phyloP scores from a whole-genome alignment of 208 protist genomes.

The Crithidia brevicula region DNA sequence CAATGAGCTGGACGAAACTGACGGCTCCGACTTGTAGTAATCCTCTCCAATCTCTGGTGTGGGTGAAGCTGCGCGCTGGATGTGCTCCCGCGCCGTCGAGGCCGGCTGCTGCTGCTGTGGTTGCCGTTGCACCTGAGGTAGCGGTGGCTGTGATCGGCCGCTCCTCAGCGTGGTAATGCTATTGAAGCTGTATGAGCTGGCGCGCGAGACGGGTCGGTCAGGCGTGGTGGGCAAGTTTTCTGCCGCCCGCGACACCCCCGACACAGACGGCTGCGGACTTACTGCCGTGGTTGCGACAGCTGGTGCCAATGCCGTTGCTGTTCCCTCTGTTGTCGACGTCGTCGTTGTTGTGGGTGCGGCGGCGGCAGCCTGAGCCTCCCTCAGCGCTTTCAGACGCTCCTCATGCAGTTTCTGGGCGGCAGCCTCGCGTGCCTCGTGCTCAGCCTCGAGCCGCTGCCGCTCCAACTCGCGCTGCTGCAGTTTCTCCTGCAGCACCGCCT shows the following conservation, averaged over 20 bases:
- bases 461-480: constrained; percentile 15
- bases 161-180: constrained; percentile 7
- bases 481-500: constrained; percentile 9
- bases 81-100: not conserved
- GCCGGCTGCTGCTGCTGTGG: not conserved
- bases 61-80: not conserved
- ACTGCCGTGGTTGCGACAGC: not conserved
- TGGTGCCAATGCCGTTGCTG: not conserved
- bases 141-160: not conserved
- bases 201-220: not conserved
- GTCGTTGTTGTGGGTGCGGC: not conserved
- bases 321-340: not conserved
- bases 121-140: not conserved
- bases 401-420: constrained; percentile 7
- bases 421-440: constrained; percentile 16
- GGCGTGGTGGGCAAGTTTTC: not conserved
- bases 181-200: constrained; percentile 19
- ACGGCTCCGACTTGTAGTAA: not conserved
- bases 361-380: not conserved
- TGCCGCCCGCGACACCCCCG: not conserved
- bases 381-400: constrained; percentile 21
- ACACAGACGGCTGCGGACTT: not conserved
- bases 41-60: constrained; percentile 7
- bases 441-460: constrained; percentile 15
- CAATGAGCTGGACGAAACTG: not conserved